Conservation (phyloP, 228 moss, liverwort and hornwort species). For the Sphagnum fallax region DNA sequence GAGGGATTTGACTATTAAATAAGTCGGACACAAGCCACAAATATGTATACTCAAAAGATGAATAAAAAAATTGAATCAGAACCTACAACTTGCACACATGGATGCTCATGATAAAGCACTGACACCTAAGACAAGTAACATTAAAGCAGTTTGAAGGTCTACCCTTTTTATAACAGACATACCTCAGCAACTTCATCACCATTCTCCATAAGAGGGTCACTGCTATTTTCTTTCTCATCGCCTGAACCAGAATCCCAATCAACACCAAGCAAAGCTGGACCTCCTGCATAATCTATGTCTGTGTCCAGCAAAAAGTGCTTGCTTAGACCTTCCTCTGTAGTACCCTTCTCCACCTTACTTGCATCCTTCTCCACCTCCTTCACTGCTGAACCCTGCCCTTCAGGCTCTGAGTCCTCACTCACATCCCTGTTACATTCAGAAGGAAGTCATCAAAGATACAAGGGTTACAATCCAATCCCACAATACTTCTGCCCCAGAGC, state of each 20-base stretch:
- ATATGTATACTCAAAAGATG: too few relatives aligned
- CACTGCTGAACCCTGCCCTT: slow-evolving; percentile 23
- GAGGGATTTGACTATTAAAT: too few relatives aligned
- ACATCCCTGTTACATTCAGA: slow-evolving; percentile 17
- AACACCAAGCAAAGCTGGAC: slow-evolving; percentile 8
- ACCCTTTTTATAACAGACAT: neutral
- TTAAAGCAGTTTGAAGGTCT: neutral
- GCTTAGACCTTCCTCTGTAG: slow-evolving; percentile 12
- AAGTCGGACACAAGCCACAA: too few relatives aligned
- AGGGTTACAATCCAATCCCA: too few relatives aligned
- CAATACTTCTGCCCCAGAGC: too few relatives aligned
- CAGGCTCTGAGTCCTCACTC: slow-evolving; percentile 45
- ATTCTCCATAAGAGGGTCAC: slow-evolving; percentile 25
- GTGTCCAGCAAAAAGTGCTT: slow-evolving; percentile 41
- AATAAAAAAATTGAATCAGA: too few relatives aligned
- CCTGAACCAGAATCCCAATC: slow-evolving; percentile 37
- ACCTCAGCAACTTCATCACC: slow-evolving; percentile 50
- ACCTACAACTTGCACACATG: neutral
- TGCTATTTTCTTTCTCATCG: slow-evolving; percentile 38
- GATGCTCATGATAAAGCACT: neutral
- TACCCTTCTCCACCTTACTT: slow-evolving; percentile 14
- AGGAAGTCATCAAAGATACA: too few relatives aligned
- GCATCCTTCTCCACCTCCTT: slow-evolving; percentile 38
- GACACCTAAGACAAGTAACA: neutral
- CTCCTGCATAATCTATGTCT: slow-evolving; percentile 44